These are phyloP conservation scores for Epipyxis sp. DNA, from an alignment of 108 stramenopile genomes.

Conservation along the genomic window DNA sequence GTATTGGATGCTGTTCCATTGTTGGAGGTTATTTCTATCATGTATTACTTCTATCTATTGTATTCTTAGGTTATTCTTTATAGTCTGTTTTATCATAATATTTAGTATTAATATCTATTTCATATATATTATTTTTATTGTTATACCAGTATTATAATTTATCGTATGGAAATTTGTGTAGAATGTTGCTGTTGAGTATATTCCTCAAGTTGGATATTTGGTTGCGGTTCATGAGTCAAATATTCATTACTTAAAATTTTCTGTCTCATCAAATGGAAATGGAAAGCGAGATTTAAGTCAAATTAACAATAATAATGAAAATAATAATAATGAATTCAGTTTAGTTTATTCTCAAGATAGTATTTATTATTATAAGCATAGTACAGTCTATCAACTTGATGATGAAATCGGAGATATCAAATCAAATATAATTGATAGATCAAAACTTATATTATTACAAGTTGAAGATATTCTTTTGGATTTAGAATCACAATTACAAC, in stretches of 20 bases:
- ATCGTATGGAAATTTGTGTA: too few species aligned
- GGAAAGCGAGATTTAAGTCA: too few species aligned
- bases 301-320: too few species aligned
- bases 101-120: too few species aligned
- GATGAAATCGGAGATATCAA: slow-evolving; percentile 83
- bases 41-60: too few species aligned
- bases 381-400: slow-evolving; percentile 72
- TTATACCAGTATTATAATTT: too few species aligned
- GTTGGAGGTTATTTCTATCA: too few species aligned
- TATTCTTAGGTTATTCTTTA: too few species aligned
- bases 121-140: too few species aligned
- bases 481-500: slow-evolving; percentile 69
- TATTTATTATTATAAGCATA: slow-evolving; percentile 76
- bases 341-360: slow-evolving; percentile 70
- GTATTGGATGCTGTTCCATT: too few species aligned
- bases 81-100: too few species aligned
- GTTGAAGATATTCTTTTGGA: slow-evolving; percentile 85
- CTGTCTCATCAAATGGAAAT: too few species aligned
- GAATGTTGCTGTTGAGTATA: slow-evolving; percentile 72
- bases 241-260: background rate
- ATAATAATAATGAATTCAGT: slow-evolving; percentile 66
- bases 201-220: slow-evolving; percentile 87
- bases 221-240: slow-evolving; percentile 52
- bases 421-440: slow-evolving; percentile 79
- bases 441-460: slow-evolving; percentile 74